These are phyloP conservation scores for Macadamia tetraphylla DNA, from an alignment of 164 flowering plant genomes.

Conservation along the genomic window DNA sequence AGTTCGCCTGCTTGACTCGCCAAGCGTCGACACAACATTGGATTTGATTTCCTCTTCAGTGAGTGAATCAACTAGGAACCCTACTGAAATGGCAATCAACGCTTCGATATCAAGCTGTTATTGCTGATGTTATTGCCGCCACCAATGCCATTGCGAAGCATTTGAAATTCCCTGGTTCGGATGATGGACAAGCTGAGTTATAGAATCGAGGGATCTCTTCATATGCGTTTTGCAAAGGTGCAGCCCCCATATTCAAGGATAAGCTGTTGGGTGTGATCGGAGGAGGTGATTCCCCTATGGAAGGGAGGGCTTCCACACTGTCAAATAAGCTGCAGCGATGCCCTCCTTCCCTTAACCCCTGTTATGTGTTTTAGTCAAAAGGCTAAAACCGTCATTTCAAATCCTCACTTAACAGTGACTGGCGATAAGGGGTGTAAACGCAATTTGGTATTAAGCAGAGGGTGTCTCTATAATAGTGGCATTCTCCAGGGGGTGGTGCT, in stretches of 20 bases:
- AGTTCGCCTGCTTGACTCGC: slow-evolving; percentile 71
- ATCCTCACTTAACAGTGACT: no score
- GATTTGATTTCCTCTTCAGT: slow-evolving; percentile 93
- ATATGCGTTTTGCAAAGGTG: slow-evolving; percentile 77
- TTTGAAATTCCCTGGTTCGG: slow-evolving; percentile 62
- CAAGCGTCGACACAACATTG: slow-evolving; percentile 54
- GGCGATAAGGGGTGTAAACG: no score
- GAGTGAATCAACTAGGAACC: slow-evolving; percentile 83
- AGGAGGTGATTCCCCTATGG: slow-evolving; percentile 98
- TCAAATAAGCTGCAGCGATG: no score
- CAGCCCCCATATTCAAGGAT: slow-evolving; percentile 78
- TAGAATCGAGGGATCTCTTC: slow-evolving; percentile 95
- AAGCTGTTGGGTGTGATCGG: slow-evolving; percentile 90
- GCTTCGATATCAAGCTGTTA: slow-evolving; percentile 73
- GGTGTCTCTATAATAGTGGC: no score
- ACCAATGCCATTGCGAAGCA: slow-evolving; percentile 88
- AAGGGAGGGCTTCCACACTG: slow-evolving; percentile 26
- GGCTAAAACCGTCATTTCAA: no score
- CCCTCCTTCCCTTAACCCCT: no score
- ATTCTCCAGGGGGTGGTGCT: no score
- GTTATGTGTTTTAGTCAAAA: no score
- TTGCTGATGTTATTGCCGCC: slow-evolving; percentile 75
- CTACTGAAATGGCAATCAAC: slow-evolving; percentile 78
- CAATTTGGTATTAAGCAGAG: no score
- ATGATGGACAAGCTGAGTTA: slow-evolving; percentile 40